Conservation (phyloP, 345 rosid species). For the Populus pruinosa region DNA sequence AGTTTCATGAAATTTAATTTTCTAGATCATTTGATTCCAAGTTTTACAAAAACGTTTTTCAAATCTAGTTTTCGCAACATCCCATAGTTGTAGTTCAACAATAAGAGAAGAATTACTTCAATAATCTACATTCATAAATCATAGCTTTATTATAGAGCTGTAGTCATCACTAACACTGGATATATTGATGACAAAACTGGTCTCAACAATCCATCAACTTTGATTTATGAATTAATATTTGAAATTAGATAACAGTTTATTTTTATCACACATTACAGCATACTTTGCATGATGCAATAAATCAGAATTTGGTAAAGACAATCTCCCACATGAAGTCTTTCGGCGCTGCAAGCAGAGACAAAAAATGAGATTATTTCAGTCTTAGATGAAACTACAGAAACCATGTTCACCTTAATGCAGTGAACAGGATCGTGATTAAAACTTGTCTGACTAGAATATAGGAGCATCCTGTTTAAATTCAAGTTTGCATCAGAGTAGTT, state of each 20-base stretch:
- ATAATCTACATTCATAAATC: too few relatives aligned
- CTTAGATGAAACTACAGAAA: not conserved
- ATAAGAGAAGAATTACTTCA: too few relatives aligned
- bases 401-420: not conserved
- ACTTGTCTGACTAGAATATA: not conserved
- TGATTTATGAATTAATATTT: not conserved
- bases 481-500: not conserved
- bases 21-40: too few relatives aligned
- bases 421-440: not conserved
- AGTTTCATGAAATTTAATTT: too few relatives aligned
- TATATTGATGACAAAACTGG: not conserved
- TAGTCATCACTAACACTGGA: too few relatives aligned
- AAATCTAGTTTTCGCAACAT: too few relatives aligned
- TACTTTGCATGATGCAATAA: not conserved
- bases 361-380: not conserved
- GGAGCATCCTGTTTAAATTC: not conserved
- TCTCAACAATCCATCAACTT: not conserved
- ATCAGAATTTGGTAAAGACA: slow-evolving; percentile 41
- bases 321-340: slow-evolving; percentile 46
- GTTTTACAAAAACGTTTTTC: too few relatives aligned
- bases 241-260: not conserved
- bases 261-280: not conserved
- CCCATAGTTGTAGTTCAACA: too few relatives aligned
- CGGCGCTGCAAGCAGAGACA: slow-evolving; percentile 40
- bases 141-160: too few relatives aligned